These are phyloP conservation scores for Phaeosphaeriaceae sp. DNA, from an alignment of 2,329 filamentous ascomycete genomes.

Conservation along the genomic window DNA sequence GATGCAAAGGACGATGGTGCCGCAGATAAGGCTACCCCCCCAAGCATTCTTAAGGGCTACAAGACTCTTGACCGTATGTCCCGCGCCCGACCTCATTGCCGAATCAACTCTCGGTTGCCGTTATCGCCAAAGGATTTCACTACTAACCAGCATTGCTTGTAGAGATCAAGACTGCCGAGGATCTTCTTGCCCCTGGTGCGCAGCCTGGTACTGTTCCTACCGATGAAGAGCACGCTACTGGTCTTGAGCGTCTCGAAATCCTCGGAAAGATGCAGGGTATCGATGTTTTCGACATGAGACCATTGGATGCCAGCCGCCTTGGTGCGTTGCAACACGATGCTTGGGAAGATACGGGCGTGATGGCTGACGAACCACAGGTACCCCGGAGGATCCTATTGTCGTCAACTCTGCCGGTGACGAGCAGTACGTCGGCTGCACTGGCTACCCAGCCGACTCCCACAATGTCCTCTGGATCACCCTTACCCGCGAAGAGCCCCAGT, in stretches of 20 bases:
- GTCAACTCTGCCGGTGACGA: slow-evolving; percentile 93
- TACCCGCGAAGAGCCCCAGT: slow-evolving; percentile 85
- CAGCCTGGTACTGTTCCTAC: slow-evolving; percentile 83
- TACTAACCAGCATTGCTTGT: slow-evolving; percentile 41
- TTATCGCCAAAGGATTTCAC: background rate
- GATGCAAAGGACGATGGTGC: slow-evolving; percentile 44
- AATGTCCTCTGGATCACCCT: slow-evolving; percentile 87
- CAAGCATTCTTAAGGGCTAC: slow-evolving; percentile 40
- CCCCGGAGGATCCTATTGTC: slow-evolving; percentile 81
- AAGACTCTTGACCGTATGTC: slow-evolving; percentile 56
- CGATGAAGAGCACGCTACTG: slow-evolving; percentile 94
- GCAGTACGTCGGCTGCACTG: slow-evolving; percentile 97
- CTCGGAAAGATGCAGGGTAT: slow-evolving; percentile 99
- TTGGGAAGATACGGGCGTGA: slow-evolving; percentile 4
- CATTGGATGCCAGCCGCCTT: slow-evolving; percentile 86
- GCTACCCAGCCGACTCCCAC: slow-evolving; percentile 91
- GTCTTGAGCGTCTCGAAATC: slow-evolving; percentile 98
- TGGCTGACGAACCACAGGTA: slow-evolving; percentile 63
- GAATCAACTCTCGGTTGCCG: slow-evolving; percentile 9
- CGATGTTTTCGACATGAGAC: slow-evolving; percentile 98
- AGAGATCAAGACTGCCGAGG: slow-evolving; percentile 85
- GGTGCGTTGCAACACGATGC: slow-evolving; percentile 61
- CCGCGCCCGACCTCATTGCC: slow-evolving; percentile 22
- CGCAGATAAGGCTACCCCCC: slow-evolving; percentile 42
- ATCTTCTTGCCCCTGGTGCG: slow-evolving; percentile 86